Base-by-base conservation (phyloP, 257 asterid species). In the Penstemon barbatus region DNA sequence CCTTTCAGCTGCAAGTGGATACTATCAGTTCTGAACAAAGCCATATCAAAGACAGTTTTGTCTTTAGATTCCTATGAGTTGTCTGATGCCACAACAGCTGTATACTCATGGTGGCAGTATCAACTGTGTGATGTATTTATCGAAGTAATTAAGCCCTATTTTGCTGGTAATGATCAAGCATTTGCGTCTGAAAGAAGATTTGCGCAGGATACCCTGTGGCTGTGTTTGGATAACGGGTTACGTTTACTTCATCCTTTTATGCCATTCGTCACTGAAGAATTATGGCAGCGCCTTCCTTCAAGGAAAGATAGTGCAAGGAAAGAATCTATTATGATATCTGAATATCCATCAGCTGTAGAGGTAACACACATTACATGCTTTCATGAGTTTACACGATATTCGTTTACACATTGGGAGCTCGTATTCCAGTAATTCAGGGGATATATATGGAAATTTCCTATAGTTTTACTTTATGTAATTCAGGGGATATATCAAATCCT, bases 1-100 rank as follows among this genome's bases (percentile, higher is more conserved):
- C 99, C 99, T 61, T 93, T 84, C 75, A 87, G 89, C 88, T 93
- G 97, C 89, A 83, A 87, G 71, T 93, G 99, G 99, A 90, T 90
- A 76, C 91, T 93, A 10, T 84, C 97, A 61, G 96, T 82, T 41
- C 72, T 93, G 66, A 87, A 90, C 87, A 87, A 88, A 83, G 92
- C 99, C 77, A 90, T 90, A 81, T 79, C 85, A 7, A 85, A 79
- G 77, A 93, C 89, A 60, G 87, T 86, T 33, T 53, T 38, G 6
- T 84, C 95, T 38, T 80, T 93, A 15, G 95, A 90, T 25, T 69
- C 92, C 4, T 93, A 78, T 63, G 96, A 90, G 66, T 93, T 87
- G 72, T 88, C 99, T 36, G 97, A 90, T 71, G 99, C 99, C n/a
- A 82, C 99, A 9, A 81, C 95, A 50, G 81, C 96, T 64, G 84